These are phyloP conservation scores for Solanum commersonii DNA, from an alignment of 257 asterid species.

Conservation along the genomic window DNA sequence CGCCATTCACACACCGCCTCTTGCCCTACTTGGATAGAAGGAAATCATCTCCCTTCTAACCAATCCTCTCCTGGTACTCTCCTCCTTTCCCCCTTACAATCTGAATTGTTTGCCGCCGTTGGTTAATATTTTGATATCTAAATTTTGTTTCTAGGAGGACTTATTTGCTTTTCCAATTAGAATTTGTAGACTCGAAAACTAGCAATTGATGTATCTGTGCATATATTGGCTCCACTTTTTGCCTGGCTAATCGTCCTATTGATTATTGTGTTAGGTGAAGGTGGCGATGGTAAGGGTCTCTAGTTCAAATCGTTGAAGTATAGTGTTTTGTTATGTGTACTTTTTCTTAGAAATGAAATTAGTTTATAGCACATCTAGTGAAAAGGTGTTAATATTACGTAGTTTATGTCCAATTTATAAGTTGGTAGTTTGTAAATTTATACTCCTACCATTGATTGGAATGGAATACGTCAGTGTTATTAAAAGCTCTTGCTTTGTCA, in stretches of 20 bases:
- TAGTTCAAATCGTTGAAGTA: background rate
- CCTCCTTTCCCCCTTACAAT: background rate
- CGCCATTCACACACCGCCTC: conserved; percentile 24
- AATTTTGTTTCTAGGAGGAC: background rate
- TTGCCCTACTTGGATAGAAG: conserved; percentile 15
- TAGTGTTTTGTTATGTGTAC: background rate
- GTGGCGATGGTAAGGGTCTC: background rate
- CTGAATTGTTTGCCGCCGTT: background rate
- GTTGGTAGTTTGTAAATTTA: background rate
- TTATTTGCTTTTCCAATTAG: background rate
- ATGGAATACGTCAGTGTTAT: background rate
- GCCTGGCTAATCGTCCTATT: background rate
- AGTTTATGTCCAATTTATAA: background rate
- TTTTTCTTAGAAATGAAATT: background rate
- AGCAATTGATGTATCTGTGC: background rate
- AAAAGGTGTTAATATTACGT: background rate
- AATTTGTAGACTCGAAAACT: background rate
- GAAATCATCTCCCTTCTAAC: background rate
- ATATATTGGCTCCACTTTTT: background rate
- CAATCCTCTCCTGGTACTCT: conserved; percentile 31
- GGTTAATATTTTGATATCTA: background rate
- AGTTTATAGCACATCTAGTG: background rate
- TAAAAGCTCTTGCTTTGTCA: background rate
- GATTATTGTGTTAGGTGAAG: background rate
- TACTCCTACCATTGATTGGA: background rate